Evolutionary conservation across 495 filamentous ascomycete species (phyloP).

Genomic region (Penicillium robsamsonii): DNA sequence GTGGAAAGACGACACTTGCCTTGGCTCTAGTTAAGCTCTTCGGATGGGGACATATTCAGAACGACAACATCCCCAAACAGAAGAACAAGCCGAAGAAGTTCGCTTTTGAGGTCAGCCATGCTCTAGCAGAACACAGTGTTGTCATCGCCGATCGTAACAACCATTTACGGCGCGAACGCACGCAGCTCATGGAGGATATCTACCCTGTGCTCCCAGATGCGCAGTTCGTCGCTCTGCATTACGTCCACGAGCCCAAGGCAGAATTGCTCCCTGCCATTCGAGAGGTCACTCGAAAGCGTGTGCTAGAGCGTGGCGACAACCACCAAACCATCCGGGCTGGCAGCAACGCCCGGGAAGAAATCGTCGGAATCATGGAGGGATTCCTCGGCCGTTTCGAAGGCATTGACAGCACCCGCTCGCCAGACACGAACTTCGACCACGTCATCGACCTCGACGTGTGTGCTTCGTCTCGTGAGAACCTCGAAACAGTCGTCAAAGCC

Average conservation of each 20-base stretch:
- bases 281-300: slow-evolving; percentile 71
- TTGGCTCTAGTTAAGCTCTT: slow-evolving; percentile 81
- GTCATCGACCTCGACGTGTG: slow-evolving; percentile 83
- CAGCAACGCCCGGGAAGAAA: slow-evolving; percentile 60
- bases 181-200: slow-evolving; percentile 82
- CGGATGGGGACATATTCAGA: slow-evolving; percentile 91
- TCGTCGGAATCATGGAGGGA: slow-evolving; percentile 90
- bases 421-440: slow-evolving; percentile 75
- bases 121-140: slow-evolving; percentile 59
- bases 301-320: slow-evolving; percentile 86
- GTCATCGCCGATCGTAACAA: slow-evolving; percentile 95
- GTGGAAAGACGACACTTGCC: slow-evolving; percentile 93
- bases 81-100: slow-evolving; percentile 69
- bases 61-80: slow-evolving; percentile 88
- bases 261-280: slow-evolving; percentile 61
- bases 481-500: slow-evolving; percentile 72
- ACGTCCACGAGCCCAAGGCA: slow-evolving; percentile 69
- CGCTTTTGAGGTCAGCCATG: slow-evolving; percentile 59
- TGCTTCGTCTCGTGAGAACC: slow-evolving; percentile 74
- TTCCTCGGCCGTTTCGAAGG: slow-evolving; percentile 85
- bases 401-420: slow-evolving; percentile 56
- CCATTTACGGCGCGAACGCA: slow-evolving; percentile 79
- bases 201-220: slow-evolving; percentile 55
- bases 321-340: slow-evolving; percentile 94
- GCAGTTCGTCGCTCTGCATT: slow-evolving; percentile 87